These are phyloP conservation scores for Entomortierella chlamydospora DNA, from an alignment of 192 early-diverging fungal species.

Conservation along the genomic window DNA sequence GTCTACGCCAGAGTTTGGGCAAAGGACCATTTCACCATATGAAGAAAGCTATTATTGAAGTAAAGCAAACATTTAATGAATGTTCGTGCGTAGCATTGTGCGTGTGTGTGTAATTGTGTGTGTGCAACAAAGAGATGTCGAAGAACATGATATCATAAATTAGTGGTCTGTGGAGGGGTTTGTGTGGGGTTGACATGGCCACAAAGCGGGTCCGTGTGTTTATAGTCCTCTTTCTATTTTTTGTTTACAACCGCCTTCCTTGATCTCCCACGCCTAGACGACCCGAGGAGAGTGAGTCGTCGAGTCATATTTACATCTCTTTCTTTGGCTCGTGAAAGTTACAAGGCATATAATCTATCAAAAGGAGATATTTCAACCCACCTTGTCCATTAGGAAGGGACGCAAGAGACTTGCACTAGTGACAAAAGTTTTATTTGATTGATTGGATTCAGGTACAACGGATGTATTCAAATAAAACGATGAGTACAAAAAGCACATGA, in stretches of 20 bases:
- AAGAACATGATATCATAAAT: not conserved
- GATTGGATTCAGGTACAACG: not conserved
- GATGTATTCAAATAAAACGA: too few relatives aligned
- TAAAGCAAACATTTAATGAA: not conserved
- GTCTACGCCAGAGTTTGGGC: conserved; percentile 42
- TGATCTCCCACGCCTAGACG: conserved; percentile 2
- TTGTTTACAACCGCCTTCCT: not conserved
- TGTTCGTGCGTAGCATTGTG: not conserved
- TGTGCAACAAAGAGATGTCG: not conserved
- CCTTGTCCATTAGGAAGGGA: conserved; percentile 48
- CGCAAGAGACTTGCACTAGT: conserved; percentile 44
- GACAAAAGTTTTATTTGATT: not conserved
- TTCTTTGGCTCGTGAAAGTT: too few relatives aligned
- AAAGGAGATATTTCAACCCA: not conserved
- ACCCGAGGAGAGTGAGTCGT: not conserved
- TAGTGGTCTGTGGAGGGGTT: conserved; percentile 1
- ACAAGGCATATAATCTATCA: too few relatives aligned
- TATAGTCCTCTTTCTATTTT: not conserved
- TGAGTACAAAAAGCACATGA: not conserved
- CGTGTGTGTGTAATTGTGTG: not conserved
- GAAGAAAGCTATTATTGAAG: conserved; percentile 27
- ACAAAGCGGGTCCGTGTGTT: not conserved
- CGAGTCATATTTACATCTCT: too few relatives aligned
- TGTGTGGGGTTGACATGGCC: not conserved
- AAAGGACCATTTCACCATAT: conserved; percentile 48